phyloP scores from a whole-genome alignment of 2,329 filamentous ascomycete species.

The Aurifilum marmelostoma region DNA sequence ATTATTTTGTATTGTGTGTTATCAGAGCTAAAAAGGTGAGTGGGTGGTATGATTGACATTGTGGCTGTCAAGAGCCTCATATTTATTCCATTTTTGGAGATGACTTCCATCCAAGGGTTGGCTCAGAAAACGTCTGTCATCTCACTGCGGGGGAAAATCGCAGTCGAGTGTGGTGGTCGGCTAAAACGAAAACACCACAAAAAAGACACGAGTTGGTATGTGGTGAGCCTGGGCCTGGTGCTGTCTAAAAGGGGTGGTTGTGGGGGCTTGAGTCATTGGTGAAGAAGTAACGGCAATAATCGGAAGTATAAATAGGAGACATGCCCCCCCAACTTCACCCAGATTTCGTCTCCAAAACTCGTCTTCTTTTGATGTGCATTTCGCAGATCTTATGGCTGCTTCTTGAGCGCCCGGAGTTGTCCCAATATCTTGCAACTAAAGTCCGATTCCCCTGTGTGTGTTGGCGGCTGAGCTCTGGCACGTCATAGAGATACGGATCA shows the following conservation, averaged over 20 bases:
- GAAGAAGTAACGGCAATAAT: conserved; percentile 20
- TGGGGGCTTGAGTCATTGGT: conserved; percentile 27
- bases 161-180: not conserved
- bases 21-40: not conserved
- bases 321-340: conserved; percentile 18
- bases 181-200: conserved; percentile 5
- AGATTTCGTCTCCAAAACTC: conserved; percentile 21
- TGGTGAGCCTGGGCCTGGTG: not conserved
- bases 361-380: conserved; percentile 24
- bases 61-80: not conserved
- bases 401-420: conserved; percentile 29
- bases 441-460: conserved; percentile 15
- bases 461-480: not conserved
- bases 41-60: not conserved
- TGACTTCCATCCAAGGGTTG: not conserved
- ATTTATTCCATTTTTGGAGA: not conserved
- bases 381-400: conserved; percentile 28
- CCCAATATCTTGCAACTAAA: conserved; percentile 27
- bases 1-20: not conserved
- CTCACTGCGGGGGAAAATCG: not conserved
- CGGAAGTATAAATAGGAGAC: conserved; percentile 43
- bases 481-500: not conserved
- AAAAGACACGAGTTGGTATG: not conserved
- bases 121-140: not conserved
- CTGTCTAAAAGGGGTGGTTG: not conserved